phyloP scores from a whole-genome alignment of 768 basidiomycete genomes.

The Tephrocybe sp. region DNA sequence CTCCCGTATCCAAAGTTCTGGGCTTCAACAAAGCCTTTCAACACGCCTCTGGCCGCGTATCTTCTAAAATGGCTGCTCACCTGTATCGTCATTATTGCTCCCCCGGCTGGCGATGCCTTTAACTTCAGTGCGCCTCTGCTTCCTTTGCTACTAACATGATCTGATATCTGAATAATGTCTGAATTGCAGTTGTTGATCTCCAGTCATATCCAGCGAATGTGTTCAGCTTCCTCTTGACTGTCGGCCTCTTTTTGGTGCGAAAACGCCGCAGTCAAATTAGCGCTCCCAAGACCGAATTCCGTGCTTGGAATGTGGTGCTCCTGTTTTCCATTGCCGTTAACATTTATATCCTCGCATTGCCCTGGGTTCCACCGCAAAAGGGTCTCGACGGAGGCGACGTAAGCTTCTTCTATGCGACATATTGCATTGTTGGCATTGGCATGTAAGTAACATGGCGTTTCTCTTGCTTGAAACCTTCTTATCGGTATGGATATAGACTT shows the following conservation, averaged over 20 bases:
- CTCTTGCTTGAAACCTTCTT: background rate
- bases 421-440: slow-evolving; percentile 34
- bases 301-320: slow-evolving; percentile 35
- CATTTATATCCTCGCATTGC: slow-evolving; percentile 35
- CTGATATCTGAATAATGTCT: background rate
- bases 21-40: slow-evolving; percentile 49
- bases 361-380: slow-evolving; percentile 38
- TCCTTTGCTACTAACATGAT: background rate
- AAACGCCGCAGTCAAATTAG: slow-evolving; percentile 28
- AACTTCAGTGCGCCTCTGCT: slow-evolving; percentile 32
- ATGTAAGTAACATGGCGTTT: slow-evolving; percentile 23
- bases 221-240: slow-evolving; percentile 30
- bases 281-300: slow-evolving; percentile 30
- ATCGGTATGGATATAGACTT: slow-evolving; percentile 19
- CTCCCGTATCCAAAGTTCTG: slow-evolving; percentile 49
- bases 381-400: slow-evolving; percentile 38
- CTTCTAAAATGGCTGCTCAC: slow-evolving; percentile 44
- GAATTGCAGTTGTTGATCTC: slow-evolving; percentile 29
- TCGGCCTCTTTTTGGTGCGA: slow-evolving; percentile 34
- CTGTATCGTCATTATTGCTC: slow-evolving; percentile 45
- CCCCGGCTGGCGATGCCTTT: slow-evolving; percentile 41
- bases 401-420: slow-evolving; percentile 41
- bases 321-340: slow-evolving; percentile 34
- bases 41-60: slow-evolving; percentile 46
- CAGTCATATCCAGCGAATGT: slow-evolving; percentile 38